Evolutionary conservation across 140 eudicot genomes (phyloP).

Genomic region (Senecio squalidus): DNA sequence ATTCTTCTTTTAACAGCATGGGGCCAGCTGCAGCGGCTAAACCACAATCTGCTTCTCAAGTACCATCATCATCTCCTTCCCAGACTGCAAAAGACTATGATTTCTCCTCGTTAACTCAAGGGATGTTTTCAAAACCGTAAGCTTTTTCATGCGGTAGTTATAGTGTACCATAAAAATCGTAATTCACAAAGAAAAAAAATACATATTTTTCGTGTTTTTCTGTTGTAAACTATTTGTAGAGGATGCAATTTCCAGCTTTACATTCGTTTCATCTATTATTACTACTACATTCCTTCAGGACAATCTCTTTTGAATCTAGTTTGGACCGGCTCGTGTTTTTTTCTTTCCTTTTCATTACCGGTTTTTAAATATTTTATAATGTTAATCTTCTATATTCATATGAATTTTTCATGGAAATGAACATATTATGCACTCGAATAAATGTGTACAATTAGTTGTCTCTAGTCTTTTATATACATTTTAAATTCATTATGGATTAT

Average conservation of each 20-base stretch:
- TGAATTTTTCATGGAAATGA: conserved; percentile 14
- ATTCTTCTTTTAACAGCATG: conserved; percentile 40
- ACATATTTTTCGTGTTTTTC: conserved; percentile 24
- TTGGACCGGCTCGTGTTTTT: neutral
- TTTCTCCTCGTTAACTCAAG: conserved; percentile 96
- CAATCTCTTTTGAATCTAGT: conserved; percentile 13
- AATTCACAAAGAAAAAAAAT: conserved; percentile 28
- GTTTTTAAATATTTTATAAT: no score
- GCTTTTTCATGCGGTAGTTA: conserved; percentile 9
- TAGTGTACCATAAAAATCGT: conserved; percentile 24
- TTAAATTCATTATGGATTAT: no score
- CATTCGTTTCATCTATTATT: conserved; percentile 10
- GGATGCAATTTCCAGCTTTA: conserved; percentile 34
- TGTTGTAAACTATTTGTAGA: conserved; percentile 63
- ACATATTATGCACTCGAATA: conserved; percentile 2
- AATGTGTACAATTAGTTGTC: no score
- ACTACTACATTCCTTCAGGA: conserved; percentile 19
- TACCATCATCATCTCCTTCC: conserved; percentile 49
- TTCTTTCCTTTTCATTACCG: no score
- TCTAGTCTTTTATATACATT: no score
- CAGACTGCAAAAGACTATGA: conserved; percentile 75
- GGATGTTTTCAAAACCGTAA: conserved; percentile 81
- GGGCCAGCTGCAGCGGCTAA: conserved; percentile 41
- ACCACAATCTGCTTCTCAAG: conserved; percentile 39
- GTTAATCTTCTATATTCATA: neutral